A percentile compares a stretch with the other conserved stretches of the same genome.
Conservation (phyloP, 768 basidiomycete genomes). For the Boletus rubescentipes region DNA sequence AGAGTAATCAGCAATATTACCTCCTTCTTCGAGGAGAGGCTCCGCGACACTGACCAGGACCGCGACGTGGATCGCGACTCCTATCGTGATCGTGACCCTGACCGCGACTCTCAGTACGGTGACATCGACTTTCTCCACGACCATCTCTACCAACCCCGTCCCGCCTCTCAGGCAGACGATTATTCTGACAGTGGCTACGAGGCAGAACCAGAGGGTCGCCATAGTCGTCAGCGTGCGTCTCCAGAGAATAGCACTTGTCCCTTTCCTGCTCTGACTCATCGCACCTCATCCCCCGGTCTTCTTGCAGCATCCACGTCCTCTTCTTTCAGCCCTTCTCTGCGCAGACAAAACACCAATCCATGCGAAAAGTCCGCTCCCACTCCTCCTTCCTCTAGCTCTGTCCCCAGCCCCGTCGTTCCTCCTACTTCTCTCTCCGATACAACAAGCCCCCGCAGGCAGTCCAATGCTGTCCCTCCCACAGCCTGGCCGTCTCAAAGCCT, state of each 20-base stretch:
- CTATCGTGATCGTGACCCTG: conserved; percentile 45
- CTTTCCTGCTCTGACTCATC: conserved; percentile 50
- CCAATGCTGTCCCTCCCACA: conserved; percentile 46
- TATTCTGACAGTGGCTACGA: conserved; percentile 86
- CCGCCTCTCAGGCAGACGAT: conserved; percentile 62
- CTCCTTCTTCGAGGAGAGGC: conserved; percentile 87
- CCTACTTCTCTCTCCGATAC: conserved; percentile 61
- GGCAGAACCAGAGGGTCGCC: conserved; percentile 58
- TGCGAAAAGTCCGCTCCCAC: conserved; percentile 57
- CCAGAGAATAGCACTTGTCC: conserved; percentile 40
- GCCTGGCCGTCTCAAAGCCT: conserved; percentile 56
- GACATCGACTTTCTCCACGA: conserved; percentile 61
- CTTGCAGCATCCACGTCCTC: conserved; percentile 67
- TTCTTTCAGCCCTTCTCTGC: conserved; percentile 61
- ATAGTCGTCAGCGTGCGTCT: conserved; percentile 77
- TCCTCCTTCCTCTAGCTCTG: conserved; percentile 53
- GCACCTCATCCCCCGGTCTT: conserved; percentile 53
- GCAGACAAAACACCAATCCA: conserved; percentile 62
- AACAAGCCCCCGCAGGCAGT: conserved; percentile 64
- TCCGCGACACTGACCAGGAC: conserved; percentile 71
- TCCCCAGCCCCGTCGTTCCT: conserved; percentile 62
- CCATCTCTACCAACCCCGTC: conserved; percentile 57
- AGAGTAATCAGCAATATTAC: conserved; percentile 95
- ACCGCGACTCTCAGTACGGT: conserved; percentile 57
- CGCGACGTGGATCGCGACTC: conserved; percentile 63